Evolutionary conservation across 495 filamentous ascomycete genomes (phyloP), one percentile per base, ranked within the genome.

Genomic region (Thermothielavioides terrestris): DNA sequence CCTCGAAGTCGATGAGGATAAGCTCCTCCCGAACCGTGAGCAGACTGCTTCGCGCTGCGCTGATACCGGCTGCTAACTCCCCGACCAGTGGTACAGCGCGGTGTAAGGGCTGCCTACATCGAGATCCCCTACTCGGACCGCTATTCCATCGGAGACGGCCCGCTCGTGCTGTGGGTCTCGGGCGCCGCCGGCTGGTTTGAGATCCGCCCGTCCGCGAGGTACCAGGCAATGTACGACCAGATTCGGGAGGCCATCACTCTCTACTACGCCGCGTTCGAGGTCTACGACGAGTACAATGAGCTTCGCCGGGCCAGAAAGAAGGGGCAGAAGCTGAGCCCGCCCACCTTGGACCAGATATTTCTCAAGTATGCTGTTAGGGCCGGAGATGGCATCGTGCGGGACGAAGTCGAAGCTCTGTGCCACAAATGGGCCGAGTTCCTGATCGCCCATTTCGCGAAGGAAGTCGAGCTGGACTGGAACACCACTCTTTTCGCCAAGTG

Each of bases 131-230:
- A 77, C 39, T 81, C 86, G 0, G 71, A 70, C 8, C 69, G 75
- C 8, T 94, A 82, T 66, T 81, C 87, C 0, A 85, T 87, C 58
- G 85, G 84, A 17, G 76, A 83, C 41, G 78, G 75, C 41, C 73
- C 73, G 10, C 75, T 82, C 55, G 74, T 78, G 18, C 71, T 90
- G 40, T 94, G 88, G 88, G 84, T 85, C 26, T 78, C 80, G 28
- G 87, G 88, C 40, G 66, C 72, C 50, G 79, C 83, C n/a, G 88
- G 86, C 47, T 91, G 86, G 86, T 91, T 81, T 65, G 77, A 83
- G 61, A 78, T 92, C 22, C 65, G 70, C 20, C 83, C 88, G 1
- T 73, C 80, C 41, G 68, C 70, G 38, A 62, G 68, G 2, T 94
- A 86, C 64, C 64, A 71, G 48, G 56, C 65, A 2, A 78, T 80